A percentile compares a stretch with the other conserved stretches of the same genome.
Evolutionary conservation across 2,329 filamentous ascomycete species (phyloP).

Genomic region (Talaromyces funiculosus): DNA sequence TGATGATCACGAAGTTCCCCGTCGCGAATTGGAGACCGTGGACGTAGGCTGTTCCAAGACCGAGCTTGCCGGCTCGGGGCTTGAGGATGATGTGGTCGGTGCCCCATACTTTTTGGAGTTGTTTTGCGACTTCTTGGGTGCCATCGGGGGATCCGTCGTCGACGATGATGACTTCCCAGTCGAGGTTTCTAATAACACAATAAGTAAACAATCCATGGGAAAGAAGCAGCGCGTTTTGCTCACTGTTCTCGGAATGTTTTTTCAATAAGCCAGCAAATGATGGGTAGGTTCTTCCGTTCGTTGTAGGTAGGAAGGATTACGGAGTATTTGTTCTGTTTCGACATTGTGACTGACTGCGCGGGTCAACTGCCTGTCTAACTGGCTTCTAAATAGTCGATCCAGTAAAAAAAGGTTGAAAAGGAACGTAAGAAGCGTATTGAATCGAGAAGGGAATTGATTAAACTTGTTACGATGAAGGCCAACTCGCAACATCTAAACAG

Average conservation of each 20-base stretch:
- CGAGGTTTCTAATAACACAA: constrained; percentile 61
- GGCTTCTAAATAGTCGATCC: neutral
- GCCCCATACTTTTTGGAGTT: constrained; percentile 80
- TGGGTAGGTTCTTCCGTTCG: constrained; percentile 92
- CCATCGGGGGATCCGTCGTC: constrained; percentile 97
- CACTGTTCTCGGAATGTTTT: constrained; percentile 86
- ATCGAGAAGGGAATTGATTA: neutral
- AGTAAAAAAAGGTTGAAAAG: neutral
- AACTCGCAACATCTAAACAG: constrained; percentile 24
- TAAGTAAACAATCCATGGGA: neutral
- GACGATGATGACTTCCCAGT: constrained; percentile 97
- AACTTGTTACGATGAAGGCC: constrained; percentile 23
- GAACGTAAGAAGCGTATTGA: neutral
- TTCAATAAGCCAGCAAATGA: constrained; percentile 90
- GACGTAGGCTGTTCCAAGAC: constrained; percentile 94
- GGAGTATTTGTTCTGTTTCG: constrained; percentile 74
- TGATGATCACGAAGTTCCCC: constrained; percentile 97
- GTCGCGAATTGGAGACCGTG: constrained; percentile 85
- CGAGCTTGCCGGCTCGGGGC: constrained; percentile 87
- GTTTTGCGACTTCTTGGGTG: constrained; percentile 82
- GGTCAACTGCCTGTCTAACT: neutral
- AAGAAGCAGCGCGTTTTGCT: constrained; percentile 23
- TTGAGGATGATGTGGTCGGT: constrained; percentile 73
- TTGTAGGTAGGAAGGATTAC: constrained; percentile 98
- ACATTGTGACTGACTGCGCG: constrained; percentile 26